Evolutionary conservation across 23 red algal genomes (phyloP).

Genomic region (Rhodosorus marinus): DNA sequence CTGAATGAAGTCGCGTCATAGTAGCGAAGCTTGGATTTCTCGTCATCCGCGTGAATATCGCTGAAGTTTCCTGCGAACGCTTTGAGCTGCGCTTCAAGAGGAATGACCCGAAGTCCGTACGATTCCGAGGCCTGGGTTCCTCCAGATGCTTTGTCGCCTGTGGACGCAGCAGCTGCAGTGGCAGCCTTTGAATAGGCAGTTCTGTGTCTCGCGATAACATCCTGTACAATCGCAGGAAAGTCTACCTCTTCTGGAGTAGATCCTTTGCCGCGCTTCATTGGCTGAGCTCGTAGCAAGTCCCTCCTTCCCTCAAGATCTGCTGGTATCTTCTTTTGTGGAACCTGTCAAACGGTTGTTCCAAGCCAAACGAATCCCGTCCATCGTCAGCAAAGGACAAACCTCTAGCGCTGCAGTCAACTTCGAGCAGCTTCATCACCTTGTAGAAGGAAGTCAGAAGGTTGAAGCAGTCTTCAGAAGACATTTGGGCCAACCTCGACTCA

Average conservation of each 20-base stretch:
- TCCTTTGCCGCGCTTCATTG: conserved; percentile 15
- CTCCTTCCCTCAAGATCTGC: conserved; percentile 27
- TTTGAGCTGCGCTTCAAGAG: no score
- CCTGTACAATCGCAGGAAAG: conserved; percentile 31
- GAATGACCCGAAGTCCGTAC: no score
- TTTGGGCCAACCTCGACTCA: conserved; percentile 20
- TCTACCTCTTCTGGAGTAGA: conserved; percentile 9
- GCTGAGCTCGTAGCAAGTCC: conserved; percentile 33
- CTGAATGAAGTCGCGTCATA: no score
- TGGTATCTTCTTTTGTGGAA: conserved; percentile 59
- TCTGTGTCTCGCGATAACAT: conserved; percentile 32
- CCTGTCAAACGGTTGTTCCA: no score
- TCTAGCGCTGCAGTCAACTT: no score
- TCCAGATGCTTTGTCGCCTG: conserved; percentile 11
- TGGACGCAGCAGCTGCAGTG: neutral
- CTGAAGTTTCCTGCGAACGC: no score
- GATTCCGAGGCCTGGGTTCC: no score
- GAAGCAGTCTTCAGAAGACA: conserved; percentile 18
- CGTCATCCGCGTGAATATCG: no score
- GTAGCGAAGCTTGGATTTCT: no score
- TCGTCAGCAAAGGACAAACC: no score
- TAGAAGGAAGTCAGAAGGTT: conserved; percentile 27
- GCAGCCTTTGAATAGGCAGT: conserved; percentile 2
- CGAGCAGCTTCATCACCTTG: no score
- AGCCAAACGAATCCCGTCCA: no score